These are phyloP conservation scores for Paraurostyla sp. DNA, from an alignment of 73 alveolate species.

Conservation along the genomic window DNA sequence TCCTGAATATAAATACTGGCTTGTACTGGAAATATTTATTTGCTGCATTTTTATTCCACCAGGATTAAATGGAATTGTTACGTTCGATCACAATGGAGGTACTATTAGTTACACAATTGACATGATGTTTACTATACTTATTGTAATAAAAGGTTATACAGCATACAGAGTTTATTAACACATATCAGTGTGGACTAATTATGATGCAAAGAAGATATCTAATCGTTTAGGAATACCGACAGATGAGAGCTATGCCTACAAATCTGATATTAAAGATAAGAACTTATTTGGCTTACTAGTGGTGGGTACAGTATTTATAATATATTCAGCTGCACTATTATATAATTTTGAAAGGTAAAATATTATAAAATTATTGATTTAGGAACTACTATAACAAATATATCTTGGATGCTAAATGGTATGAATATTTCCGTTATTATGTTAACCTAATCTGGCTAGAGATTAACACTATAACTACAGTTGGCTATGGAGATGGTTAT, in stretches of 20 bases:
- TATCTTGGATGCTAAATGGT: background rate
- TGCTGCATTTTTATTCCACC: conserved; percentile 38
- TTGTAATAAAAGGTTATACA: conserved; percentile 1
- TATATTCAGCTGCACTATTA: background rate
- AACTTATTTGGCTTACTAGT: background rate
- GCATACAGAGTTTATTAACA: conserved; percentile 20
- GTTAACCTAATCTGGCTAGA: background rate
- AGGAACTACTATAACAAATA: conserved; percentile 1
- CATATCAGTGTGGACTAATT: conserved; percentile 27
- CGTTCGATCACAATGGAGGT: conserved; percentile 20
- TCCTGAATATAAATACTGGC: conserved; percentile 17
- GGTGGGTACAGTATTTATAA: conserved; percentile 13
- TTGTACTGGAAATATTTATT: background rate
- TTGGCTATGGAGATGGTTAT: conserved; percentile 43
- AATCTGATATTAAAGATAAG: background rate
- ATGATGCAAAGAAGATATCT: conserved; percentile 38
- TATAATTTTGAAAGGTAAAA: conserved; percentile 26
- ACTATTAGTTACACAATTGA: conserved; percentile 13
- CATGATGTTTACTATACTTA: conserved; percentile 27
- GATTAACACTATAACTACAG: background rate
- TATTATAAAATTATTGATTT: background rate
- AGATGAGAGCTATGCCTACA: background rate
- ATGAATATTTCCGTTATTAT: conserved; percentile 12
- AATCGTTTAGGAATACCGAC: conserved; percentile 1
- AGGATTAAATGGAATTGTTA: conserved; percentile 27